Conservation (phyloP, 2,329 filamentous ascomycete genomes). For the Alternaria novae-zelandiae region DNA sequence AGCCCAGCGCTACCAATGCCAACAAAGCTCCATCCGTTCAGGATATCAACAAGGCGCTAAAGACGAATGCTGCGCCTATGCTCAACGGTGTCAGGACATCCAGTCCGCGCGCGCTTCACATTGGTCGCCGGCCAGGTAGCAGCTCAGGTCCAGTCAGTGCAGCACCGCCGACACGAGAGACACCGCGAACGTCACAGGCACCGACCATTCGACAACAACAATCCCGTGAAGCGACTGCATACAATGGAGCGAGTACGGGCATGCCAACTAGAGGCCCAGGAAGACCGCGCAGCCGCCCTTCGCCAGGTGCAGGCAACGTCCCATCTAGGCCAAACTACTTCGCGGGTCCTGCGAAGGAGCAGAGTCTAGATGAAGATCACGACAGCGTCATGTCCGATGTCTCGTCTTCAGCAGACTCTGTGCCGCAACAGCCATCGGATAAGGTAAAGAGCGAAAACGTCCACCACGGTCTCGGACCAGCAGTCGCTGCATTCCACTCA, state of each 20-base stretch:
- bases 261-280: neutral
- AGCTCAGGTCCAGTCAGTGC: neutral
- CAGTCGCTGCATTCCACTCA: neutral
- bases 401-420: neutral
- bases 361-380: constrained; percentile 5
- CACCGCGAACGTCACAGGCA: neutral
- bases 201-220: neutral
- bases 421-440: neutral
- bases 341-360: neutral
- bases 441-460: neutral
- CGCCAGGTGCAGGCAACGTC: neutral
- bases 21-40: constrained; percentile 25
- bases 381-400: constrained; percentile 14
- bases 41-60: constrained; percentile 28
- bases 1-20: neutral
- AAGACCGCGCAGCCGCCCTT: neutral
- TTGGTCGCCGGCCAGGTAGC: constrained; percentile 4
- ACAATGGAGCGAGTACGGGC: neutral
- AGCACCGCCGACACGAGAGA: neutral
- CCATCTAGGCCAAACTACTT: constrained; percentile 1
- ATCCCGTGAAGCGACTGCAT: neutral
- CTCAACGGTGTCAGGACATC: neutral
- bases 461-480: neutral
- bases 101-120: constrained; percentile 16
- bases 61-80: constrained; percentile 11